Evolutionary conservation across 805 yeast species (phyloP), one percentile per base, ranked within the genome.

Genomic region (Cephaloascus fragrans): DNA sequence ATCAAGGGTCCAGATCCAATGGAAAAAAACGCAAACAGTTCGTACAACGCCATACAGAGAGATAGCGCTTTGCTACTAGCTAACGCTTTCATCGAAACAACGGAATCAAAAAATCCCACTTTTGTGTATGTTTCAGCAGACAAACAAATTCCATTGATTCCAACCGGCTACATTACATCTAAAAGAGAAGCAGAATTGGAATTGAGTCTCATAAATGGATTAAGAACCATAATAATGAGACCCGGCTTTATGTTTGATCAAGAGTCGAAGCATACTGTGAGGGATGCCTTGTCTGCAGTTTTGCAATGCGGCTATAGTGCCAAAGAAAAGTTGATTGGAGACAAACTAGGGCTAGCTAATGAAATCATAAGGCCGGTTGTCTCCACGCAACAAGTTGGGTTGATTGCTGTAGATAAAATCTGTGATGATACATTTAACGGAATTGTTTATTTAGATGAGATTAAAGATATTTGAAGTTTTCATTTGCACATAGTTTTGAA

Each of bases 71-170:
- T 80, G 4, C 54, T 73, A 2, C 57, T 83, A 16, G 89, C 87
- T 0, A 73, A 74, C 36, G 64, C 80, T 0, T 71, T 75, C 42
- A 47, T 64, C 19, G 53, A 66, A 34, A 44, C 44, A 17, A 41
- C 40, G 2, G 19, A 36, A n/a, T 31, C 26, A 16, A 45, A 44
- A 33, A 47, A 43, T 50, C 73, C 62, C 3, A 59, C 75, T 6
- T 80, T 81, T 51, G 86, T 83, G 1, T 88, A 85, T 50, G 70
- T 88, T 2, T 84, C 95, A 0, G 96, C 96, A 1, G 94, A 85
- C 47, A 59, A 67, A 37, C 80, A 80, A 39, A 73, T 76, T 38
- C 87, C 89, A 0, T 58, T 80, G 18, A 60, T 83, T 4, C 90
- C 93, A 1, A 50, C 61, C 1, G 88, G 81, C 1, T 88, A 88